phyloP scores from a whole-genome alignment of 345 rosid species.

The Citrus maxima region DNA sequence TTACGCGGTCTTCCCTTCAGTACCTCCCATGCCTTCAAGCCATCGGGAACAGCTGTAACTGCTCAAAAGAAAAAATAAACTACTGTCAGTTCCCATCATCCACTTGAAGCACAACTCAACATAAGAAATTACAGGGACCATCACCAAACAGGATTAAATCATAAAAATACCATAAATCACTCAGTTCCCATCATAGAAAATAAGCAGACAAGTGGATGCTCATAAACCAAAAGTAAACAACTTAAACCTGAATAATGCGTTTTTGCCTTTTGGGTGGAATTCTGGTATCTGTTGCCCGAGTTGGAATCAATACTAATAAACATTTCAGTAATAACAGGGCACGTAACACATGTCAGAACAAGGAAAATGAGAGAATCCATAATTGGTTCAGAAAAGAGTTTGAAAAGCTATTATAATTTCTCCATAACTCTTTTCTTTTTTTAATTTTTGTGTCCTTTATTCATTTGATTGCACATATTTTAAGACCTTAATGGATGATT shows the following conservation, averaged over 20 bases:
- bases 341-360: not conserved
- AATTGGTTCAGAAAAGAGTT: not conserved
- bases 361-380: not conserved
- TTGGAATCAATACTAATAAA: not conserved
- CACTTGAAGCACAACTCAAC: not conserved
- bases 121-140: not conserved
- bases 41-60: slow-evolving; percentile 87
- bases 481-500: not conserved
- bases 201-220: not conserved
- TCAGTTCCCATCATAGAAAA: not conserved
- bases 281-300: not conserved
- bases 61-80: slow-evolving; percentile 20
- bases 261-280: not conserved
- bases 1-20: slow-evolving; percentile 58
- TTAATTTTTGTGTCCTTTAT: not conserved
- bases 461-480: not conserved
- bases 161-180: not conserved
- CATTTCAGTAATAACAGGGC: not conserved
- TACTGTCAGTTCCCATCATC: slow-evolving; percentile 6
- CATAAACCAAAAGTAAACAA: not conserved
- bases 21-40: slow-evolving; percentile 95
- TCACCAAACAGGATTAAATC: not conserved
- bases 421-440: not conserved
- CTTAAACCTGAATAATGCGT: not conserved
- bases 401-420: not conserved